Evolutionary conservation across 2,329 filamentous ascomycete genomes (phyloP), one percentile per base, ranked within the genome.

Genomic region (Cyclaneusma minus): DNA sequence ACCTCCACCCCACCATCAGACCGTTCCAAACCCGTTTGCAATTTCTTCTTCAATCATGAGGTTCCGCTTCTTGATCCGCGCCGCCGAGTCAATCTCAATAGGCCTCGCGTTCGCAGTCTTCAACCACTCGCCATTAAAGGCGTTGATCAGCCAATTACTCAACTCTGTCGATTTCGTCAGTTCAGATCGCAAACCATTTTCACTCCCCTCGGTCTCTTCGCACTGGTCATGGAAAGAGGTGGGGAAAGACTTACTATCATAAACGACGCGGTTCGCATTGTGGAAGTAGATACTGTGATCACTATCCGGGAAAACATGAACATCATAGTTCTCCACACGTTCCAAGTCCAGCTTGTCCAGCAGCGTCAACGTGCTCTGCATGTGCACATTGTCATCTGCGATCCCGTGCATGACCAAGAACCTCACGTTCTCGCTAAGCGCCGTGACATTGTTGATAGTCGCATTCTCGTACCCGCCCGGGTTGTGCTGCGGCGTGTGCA

Each of bases 331-430:
- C 50, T 87, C 74, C 3, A 94, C 68, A 8, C 71, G 68, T 1
- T 62, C 74, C 27, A 92, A 44, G 54, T 98, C 82, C 22, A 98
- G 62, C 41, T 75, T 76, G 49, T 98, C 91, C 24, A 98, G 60
- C 34, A 98, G 55, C 2, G 74, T 80, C 31, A 95, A 64, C 1
- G 85, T 84, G 51, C 92, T 95, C 52, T 98, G 91, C 52, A 93
- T 73, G 50, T 98, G 91, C 8, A 98, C 89, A 43, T 98, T 98
- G 52, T 98, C 89, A 44, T 98, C 89, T 6, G 80, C 79, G n/a
- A 84, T 69, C 39, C 89, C 89, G 47, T 98, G 89, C 81, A 95
- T 94, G 41, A 98, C 50, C 20, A 98, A 60, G 57, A 95, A 98
- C 16, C 87, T 74, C 34, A 85, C 79, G 47, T 78, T 92, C 36